Base-by-base conservation (phyloP, 2,329 filamentous ascomycete species). In the Fusarium sp. region DNA sequence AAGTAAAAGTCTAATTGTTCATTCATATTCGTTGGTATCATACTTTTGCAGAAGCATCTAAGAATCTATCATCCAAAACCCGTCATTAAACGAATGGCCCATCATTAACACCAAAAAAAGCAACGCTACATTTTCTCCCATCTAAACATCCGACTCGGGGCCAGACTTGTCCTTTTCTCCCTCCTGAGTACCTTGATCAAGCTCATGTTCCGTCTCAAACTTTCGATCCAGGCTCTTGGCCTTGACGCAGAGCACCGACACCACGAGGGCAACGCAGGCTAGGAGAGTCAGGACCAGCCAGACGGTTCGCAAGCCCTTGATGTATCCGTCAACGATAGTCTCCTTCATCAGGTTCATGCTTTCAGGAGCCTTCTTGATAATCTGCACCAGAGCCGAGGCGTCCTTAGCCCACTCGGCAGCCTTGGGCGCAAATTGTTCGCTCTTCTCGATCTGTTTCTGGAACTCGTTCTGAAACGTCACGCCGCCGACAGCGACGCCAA, bases 391-490 rank as follows among this genome's bases (percentile, higher is more conserved):
- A 0, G 86, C 87, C 0, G 90, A 89, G 0, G 90, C 89, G 78
- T 92, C 89, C 63, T 85, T 84, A 12, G 88, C 87, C 77, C 89
- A 89, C 57, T 84, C 83, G 56, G 78, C 69, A n/a, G 80, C 84
- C 65, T 76, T 62, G 17, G 59, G 57, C 2, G 86, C 87, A 60
- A 90, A 85, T 25, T 82, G 80, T 0, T 87, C 83, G 54, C 86
- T 86, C 2, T 80, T 83, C 15, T 84, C 73, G 52, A 93, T 80
- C 69, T 89, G 87, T 52, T 81, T 81, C 63, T 83, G 84, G 82
- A 92, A 88, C 66, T 86, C 85, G 73, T 93, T 94, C 80, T 94
- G 91, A 82, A 94, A 94, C 63, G 93, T 87, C 35, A 92, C 90
- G 4, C 92, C 91, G 2, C 90, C 90, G 61, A 93, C 85, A 2